Base-by-base conservation (phyloP, 164 flowering plant species). In the grape (Vitis vinifera) region DNA sequence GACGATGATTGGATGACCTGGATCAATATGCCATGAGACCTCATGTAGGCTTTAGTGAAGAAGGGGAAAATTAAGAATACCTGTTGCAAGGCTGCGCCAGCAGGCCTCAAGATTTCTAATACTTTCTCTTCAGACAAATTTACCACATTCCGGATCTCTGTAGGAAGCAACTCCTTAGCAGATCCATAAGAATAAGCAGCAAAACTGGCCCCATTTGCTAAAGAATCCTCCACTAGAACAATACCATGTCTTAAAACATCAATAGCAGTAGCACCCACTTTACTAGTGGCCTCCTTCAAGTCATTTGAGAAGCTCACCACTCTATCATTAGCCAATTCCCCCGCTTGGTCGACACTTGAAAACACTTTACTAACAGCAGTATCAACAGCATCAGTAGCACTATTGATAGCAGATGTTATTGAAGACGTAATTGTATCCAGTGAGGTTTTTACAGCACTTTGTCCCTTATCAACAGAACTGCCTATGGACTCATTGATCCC, bases 81-180 rank as follows among this genome's bases (percentile, higher is more conserved):
- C 97, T 91, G 86, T 56, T 83, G 77, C 37, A 87, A 62, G 71
- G 82, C 87, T 48, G 77, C 17, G 23, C 78, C 84, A 51, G 84
- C 80, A 11, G 99, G 97, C 72, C 77, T 76, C 64, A 85, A 73
- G 61, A 88, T 62, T 71, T 82, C 67, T 23, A 50, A 17, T 65
- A 79, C 77, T 72, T 47, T 83, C 51, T 76, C 87, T 83, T 92
- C 97, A 58, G 82, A 84, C n/a, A 65, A 55, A 76, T 74, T 86
- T 29, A 94, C 78, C 4, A 68, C 81, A 71, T 77, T 80, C 59
- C 65, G 84, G 31, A 86, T 51, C 66, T 88, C 97, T 69, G 85
- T 73, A 77, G 99, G 97, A 76, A 92, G 93, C 44, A 77, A 60
- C 47, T 80, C 84, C 77, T 91, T 94, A 48, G 84, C 83, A 59